Conservation (phyloP, 75 land plant genomes). For the Isoetes taiwanensis region DNA sequence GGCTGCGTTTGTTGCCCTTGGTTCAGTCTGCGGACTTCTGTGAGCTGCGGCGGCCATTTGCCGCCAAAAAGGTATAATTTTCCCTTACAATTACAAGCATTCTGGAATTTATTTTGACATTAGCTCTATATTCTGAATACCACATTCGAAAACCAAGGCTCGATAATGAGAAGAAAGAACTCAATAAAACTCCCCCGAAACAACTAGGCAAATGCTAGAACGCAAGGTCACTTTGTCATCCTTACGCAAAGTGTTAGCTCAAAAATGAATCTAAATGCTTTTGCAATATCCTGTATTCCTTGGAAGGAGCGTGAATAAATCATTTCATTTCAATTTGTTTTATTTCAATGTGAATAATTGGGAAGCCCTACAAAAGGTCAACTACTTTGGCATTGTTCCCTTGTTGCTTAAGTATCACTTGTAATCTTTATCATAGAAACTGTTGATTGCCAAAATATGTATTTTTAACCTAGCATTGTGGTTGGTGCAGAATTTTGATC, state of each 20-base stretch:
- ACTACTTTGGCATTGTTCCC: too few species aligned
- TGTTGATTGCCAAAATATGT: too few species aligned
- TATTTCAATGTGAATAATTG: too few species aligned
- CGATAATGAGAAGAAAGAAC: neutral
- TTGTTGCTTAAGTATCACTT: too few species aligned
- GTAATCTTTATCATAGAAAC: too few species aligned
- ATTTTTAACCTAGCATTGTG: too few species aligned
- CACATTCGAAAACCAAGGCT: neutral
- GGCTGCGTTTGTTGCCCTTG: neutral
- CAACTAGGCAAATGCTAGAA: slow-evolving; percentile 1
- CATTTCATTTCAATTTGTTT: too few species aligned
- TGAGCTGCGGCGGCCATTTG: neutral
- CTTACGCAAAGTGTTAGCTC: neutral
- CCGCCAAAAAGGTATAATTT: neutral
- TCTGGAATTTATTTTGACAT: neutral
- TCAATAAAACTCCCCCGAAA: neutral
- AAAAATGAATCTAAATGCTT: neutral
- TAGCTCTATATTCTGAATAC: neutral
- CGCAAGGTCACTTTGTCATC: neutral
- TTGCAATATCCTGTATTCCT: too few species aligned
- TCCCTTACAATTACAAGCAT: neutral
- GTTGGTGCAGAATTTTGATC: too few species aligned
- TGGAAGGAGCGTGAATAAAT: too few species aligned
- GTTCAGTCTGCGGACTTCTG: neutral
- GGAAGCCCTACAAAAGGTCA: too few species aligned